These are phyloP conservation scores for Talaromyces amestolkiae DNA, from an alignment of 2,329 filamentous ascomycete species.

Conservation along the genomic window DNA sequence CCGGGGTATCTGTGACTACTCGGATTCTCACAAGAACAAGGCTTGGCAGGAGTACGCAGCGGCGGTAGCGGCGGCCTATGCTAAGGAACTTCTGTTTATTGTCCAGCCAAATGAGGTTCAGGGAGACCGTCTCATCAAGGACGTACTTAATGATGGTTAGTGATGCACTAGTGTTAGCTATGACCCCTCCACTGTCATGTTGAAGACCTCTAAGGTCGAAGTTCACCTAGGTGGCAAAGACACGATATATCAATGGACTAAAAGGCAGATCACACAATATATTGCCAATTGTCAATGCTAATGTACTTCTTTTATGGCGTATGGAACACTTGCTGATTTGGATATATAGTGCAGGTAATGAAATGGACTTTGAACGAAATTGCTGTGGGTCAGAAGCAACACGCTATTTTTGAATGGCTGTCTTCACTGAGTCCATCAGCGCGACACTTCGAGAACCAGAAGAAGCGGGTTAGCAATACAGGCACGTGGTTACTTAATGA, in stretches of 20 bases:
- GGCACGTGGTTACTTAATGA: constrained; percentile 11
- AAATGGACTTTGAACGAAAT: constrained; percentile 5
- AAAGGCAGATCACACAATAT: too few relatives aligned
- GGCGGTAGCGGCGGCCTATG: constrained; percentile 21
- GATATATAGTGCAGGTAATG: neutral
- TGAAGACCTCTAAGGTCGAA: too few relatives aligned
- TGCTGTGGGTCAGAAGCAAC: neutral
- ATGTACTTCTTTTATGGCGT: too few relatives aligned
- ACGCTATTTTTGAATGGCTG: constrained; percentile 3
- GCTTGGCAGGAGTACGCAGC: constrained; percentile 21
- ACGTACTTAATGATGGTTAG: neutral
- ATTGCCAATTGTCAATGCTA: too few relatives aligned
- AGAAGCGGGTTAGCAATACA: constrained; percentile 6
- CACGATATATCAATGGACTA: too few relatives aligned
- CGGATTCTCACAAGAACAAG: constrained; percentile 22
- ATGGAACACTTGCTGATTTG: neutral
- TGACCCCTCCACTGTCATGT: too few relatives aligned
- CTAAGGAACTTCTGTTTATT: constrained; percentile 15
- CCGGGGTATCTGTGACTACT: constrained; percentile 23
- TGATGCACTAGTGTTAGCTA: too few relatives aligned
- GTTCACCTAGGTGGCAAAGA: too few relatives aligned
- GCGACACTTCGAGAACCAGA: constrained; percentile 11
- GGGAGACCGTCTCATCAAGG: neutral
- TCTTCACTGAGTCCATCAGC: constrained; percentile 13
- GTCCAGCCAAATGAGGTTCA: neutral